Base-by-base conservation (phyloP, 805 yeast genomes). In the Metschnikowia sp. region DNA sequence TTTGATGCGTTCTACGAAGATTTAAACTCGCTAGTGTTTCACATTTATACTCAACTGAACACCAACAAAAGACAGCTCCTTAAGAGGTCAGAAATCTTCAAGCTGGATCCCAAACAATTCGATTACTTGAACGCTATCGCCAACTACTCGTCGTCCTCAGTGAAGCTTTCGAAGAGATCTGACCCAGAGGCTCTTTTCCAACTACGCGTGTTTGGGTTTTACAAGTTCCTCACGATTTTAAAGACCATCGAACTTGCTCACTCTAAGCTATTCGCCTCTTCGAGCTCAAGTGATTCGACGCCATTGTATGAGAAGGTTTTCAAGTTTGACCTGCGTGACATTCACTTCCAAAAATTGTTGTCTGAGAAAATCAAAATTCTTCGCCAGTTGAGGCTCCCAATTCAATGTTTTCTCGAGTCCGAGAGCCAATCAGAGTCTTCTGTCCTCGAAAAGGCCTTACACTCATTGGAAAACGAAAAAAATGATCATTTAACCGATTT, bases 41-140 rank as follows among this genome's bases (percentile, higher is more conserved):
- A 63, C 40, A 51, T 65, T 9, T 71, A 63, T 49, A 68, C 75
- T 22, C 72, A 64, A 48, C 68, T 70, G 47, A 72, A 71, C 52
- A 55, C 66, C 38, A 63, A 63, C 32, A 72, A 72, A 54, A 69
- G 73, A 44, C 71, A 52, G 54, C 63, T 72, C 26, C 66, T 72
- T 13, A 55, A 65, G 26, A 50, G 49, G 34, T 68, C 69, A 9
- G 45, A 53, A 10, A 52, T 58, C 36, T 69, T 72, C 55, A 60
- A 54, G 36, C 50, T 51, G 9, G 56, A 68, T 42, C 70, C 71
- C 3, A 51, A 57, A 36, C 45, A 56, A 2, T 72, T 64, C 51
- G 77, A 72, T 52, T 72, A 72, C 52, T 54, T 72, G 43, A 55
- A 69, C 35, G 76, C 76, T 31, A 72, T 72, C 13, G 68, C 75